These are phyloP conservation scores for Dendrostoma leiphaemia DNA, from an alignment of 2,329 filamentous ascomycete genomes.

Conservation along the genomic window DNA sequence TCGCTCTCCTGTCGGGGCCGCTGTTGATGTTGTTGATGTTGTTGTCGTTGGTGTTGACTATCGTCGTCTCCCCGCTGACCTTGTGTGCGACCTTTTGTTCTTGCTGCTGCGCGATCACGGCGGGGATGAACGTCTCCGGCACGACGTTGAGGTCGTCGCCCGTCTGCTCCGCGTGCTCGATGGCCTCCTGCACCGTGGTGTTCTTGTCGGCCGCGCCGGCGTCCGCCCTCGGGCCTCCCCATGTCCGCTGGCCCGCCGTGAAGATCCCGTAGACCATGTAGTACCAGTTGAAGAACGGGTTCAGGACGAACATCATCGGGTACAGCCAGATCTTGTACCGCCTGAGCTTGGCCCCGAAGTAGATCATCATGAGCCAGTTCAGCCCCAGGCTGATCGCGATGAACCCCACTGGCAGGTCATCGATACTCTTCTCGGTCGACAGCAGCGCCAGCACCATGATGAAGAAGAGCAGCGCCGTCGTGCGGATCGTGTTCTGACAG, in stretches of 20 bases:
- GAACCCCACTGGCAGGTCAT: conserved; percentile 85
- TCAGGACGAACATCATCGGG: conserved; percentile 90
- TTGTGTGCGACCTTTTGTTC: conserved; percentile 26
- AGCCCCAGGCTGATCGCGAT: conserved; percentile 89
- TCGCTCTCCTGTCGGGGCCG: background rate
- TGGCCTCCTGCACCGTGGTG: conserved; percentile 79
- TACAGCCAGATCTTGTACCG: conserved; percentile 95
- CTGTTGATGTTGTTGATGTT: conserved; percentile 20
- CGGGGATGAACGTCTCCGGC: conserved; percentile 75
- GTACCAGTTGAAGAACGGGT: conserved; percentile 97
- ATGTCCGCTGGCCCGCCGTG: conserved; percentile 89
- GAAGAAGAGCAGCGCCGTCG: conserved; percentile 90
- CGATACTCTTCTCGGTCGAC: conserved; percentile 75
- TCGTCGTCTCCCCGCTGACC: conserved; percentile 5
- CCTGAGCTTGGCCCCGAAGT: conserved; percentile 83
- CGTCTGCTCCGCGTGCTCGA: conserved; percentile 71
- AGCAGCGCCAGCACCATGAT: conserved; percentile 86
- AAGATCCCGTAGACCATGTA: conserved; percentile 98
- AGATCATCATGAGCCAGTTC: conserved; percentile 95
- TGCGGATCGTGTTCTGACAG: conserved; percentile 94
- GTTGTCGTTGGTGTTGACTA: background rate
- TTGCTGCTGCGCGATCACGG: conserved; percentile 47
- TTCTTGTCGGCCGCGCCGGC: conserved; percentile 74
- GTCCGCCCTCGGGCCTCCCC: conserved; percentile 91
- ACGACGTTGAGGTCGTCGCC: conserved; percentile 90